Evolutionary conservation across 169 alveolate genomes (phyloP).

Genomic region (Ichthyophthirius multifiliis): DNA sequence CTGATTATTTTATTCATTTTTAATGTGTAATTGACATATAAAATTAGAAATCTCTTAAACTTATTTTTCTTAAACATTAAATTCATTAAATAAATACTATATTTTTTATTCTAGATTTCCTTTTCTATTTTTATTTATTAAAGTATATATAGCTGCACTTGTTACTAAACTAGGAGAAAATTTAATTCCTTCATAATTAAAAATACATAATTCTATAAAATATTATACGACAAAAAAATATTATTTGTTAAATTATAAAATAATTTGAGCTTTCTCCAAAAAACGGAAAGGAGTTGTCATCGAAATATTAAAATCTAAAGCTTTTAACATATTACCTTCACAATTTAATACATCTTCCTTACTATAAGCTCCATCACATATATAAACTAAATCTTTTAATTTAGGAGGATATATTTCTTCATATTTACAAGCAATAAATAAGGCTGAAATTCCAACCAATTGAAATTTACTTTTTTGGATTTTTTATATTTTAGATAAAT

Average conservation of each 20-base stretch:
- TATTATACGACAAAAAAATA: slow-evolving; percentile 17
- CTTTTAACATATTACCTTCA: slow-evolving; percentile 68
- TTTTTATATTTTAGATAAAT: slow-evolving; percentile 42
- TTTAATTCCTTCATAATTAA: slow-evolving; percentile 43
- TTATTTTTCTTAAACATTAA: too few relatives aligned
- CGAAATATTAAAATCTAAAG: slow-evolving; percentile 55
- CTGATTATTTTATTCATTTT: too few relatives aligned
- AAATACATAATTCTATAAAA: slow-evolving; percentile 44
- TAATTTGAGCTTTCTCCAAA: slow-evolving; percentile 41
- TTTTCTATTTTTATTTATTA: slow-evolving; percentile 60
- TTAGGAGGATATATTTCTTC: slow-evolving; percentile 85
- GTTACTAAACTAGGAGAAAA: slow-evolving; percentile 29
- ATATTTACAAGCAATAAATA: slow-evolving; percentile 82
- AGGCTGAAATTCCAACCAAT: slow-evolving; percentile 75
- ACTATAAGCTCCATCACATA: slow-evolving; percentile 68
- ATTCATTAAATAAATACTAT: too few relatives aligned
- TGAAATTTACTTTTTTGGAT: slow-evolving; percentile 42
- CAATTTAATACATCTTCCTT: slow-evolving; percentile 57
- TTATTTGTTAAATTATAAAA: background rate
- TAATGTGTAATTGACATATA: too few relatives aligned
- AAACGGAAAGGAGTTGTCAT: slow-evolving; percentile 51
- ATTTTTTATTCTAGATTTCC: slow-evolving; percentile 39
- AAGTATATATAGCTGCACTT: slow-evolving; percentile 53
- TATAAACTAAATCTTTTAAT: slow-evolving; percentile 64
- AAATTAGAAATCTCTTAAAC: too few relatives aligned